These are phyloP conservation scores for Benincasa hispida DNA, from an alignment of 306 rosid genomes.

Conservation along the genomic window DNA sequence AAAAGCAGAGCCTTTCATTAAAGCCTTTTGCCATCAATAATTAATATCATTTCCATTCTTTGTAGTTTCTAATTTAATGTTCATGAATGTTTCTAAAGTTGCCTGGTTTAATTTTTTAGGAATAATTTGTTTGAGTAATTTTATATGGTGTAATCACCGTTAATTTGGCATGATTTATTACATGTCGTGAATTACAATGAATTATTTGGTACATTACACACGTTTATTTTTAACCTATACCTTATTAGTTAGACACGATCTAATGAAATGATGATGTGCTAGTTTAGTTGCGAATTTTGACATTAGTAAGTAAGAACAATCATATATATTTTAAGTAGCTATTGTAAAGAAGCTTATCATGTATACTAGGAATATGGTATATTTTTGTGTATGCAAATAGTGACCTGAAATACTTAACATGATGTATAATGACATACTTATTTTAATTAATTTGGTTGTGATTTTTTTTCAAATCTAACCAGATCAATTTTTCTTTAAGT, in stretches of 20 bases:
- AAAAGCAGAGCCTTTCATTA: neutral
- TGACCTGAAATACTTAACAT: too few relatives aligned
- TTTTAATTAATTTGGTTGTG: too few relatives aligned
- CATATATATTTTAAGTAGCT: neutral
- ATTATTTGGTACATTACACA: neutral
- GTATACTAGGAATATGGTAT: too few relatives aligned
- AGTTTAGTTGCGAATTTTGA: neutral
- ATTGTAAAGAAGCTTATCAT: too few relatives aligned
- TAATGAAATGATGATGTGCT: too few relatives aligned
- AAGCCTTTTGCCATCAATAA: neutral
- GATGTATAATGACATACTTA: too few relatives aligned
- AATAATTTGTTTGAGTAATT: neutral
- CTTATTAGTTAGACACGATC: neutral
- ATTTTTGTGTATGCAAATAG: too few relatives aligned
- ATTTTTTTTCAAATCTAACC: too few relatives aligned
- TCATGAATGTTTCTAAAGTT: neutral
- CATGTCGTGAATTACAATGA: neutral
- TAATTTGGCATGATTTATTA: neutral
- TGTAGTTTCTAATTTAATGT: neutral
- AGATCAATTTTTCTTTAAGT: too few relatives aligned
- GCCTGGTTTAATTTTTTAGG: too few relatives aligned
- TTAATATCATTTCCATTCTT: neutral
- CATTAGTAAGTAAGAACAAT: neutral
- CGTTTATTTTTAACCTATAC: neutral
- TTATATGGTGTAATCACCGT: neutral